These are phyloP conservation scores for Aspergillus funiculosus DNA, from an alignment of 495 filamentous ascomycete species.

Conservation along the genomic window DNA sequence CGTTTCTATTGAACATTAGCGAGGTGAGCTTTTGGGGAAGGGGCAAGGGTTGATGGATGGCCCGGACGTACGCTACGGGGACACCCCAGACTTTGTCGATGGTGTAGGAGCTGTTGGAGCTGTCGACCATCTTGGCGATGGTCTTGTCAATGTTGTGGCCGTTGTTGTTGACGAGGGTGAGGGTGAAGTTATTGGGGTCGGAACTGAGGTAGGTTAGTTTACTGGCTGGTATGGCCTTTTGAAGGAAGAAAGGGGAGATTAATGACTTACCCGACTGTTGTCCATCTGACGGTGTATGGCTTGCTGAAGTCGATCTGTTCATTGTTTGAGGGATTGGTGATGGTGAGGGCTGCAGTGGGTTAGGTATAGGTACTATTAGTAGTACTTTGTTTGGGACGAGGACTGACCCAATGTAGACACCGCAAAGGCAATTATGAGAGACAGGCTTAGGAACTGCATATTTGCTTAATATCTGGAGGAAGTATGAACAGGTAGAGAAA, in stretches of 20 bases:
- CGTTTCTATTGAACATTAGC: constrained; percentile 13
- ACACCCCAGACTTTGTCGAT: constrained; percentile 19
- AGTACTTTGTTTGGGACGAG: constrained; percentile 4
- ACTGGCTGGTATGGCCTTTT: neutral
- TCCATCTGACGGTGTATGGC: constrained; percentile 17
- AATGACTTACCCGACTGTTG: constrained; percentile 13
- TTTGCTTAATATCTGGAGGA: constrained; percentile 5
- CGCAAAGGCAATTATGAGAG: constrained; percentile 21
- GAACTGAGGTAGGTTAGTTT: constrained; percentile 15
- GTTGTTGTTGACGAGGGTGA: constrained; percentile 26
- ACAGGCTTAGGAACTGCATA: constrained; percentile 23
- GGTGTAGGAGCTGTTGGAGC: constrained; percentile 19
- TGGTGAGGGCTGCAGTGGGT: constrained; percentile 15
- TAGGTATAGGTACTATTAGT: constrained; percentile 4
- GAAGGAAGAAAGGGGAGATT: neutral
- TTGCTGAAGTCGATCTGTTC: constrained; percentile 25
- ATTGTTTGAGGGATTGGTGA: constrained; percentile 12
- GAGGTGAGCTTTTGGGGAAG: neutral
- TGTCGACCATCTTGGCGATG: constrained; percentile 25
- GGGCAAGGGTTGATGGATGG: neutral
- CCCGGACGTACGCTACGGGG: constrained; percentile 19
- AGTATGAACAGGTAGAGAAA: neutral
- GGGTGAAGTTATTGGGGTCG: constrained; percentile 24
- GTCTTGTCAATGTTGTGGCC: constrained; percentile 34
- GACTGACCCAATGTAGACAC: constrained; percentile 21